These are phyloP conservation scores for Eucalyptus urophylla DNA, from an alignment of 345 rosid genomes.

Conservation along the genomic window DNA sequence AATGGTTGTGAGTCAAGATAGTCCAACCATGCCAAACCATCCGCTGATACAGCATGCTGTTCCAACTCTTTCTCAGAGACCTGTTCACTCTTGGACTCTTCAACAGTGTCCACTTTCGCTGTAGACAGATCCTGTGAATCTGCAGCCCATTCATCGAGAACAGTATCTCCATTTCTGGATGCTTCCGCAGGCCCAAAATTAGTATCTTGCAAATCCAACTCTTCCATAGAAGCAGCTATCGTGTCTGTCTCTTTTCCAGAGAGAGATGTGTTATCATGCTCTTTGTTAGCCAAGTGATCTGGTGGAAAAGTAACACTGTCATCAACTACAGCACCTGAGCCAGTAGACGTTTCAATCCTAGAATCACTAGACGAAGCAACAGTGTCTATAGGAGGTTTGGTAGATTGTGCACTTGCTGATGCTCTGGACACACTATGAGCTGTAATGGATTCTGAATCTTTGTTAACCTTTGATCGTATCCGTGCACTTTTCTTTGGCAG, in stretches of 20 bases:
- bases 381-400: not conserved
- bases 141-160: not conserved
- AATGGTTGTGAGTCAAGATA: constrained; percentile 6
- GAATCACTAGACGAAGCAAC: constrained; percentile 10
- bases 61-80: not conserved
- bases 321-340: constrained; percentile 3
- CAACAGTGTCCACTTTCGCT: not conserved
- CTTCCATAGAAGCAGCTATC: constrained; percentile 2
- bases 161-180: constrained; percentile 15
- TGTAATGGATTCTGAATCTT: constrained; percentile 19
- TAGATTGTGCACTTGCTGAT: not conserved
- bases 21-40: constrained; percentile 9
- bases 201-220: not conserved
- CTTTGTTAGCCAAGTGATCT: constrained; percentile 2
- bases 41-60: not conserved
- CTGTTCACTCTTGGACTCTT: not conserved
- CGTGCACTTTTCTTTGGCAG: constrained; percentile 50
- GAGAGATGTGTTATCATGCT: constrained; percentile 17
- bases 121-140: not conserved
- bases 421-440: not conserved
- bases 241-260: constrained; percentile 13
- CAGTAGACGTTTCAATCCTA: constrained; percentile 1
- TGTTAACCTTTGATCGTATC: constrained; percentile 30
- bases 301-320: constrained; percentile 11
- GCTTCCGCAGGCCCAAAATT: not conserved